Base-by-base conservation (phyloP, 106 monocot genomes). In the Allium cepa region DNA sequence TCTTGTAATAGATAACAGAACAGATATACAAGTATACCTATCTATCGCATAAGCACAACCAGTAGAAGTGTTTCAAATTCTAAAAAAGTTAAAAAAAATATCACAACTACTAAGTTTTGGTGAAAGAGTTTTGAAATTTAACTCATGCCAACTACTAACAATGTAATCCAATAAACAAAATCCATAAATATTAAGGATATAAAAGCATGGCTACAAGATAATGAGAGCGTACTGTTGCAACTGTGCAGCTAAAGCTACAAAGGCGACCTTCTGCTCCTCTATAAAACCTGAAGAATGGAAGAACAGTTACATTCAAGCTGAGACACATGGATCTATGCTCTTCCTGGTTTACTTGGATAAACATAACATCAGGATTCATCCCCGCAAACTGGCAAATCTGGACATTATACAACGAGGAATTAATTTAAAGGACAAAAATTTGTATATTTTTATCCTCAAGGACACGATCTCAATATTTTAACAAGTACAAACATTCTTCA, bases 241-340 rank as follows among this genome's bases (percentile, higher is more conserved):
- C 84, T 9, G 95, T 96, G 84, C 95, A 96, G 76, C 95, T 96
- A 86, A 96, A 96, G 79, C 96, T 91, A 63, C 88, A 86, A 17
- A 96, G 81, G 26, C 88, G 84, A 18, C 92, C 96, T 0, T 97
- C 82, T 4, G 92, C 82, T 79, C 96, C 96, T 26, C 96, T 88
- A 61, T 91, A 97, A 70, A 97, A 92, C 59, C 92, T 86, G 53
- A 97, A 97, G 80, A 97, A 97, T 49, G 96, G 92, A 17, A 97
- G 96, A 61, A 97, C 92, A 78, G 92, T 91, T 28, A 97, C 88
- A 62, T 82, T 78, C 74, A 96, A 81, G 79, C 86, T 88, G 50
- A 88, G 84, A 52, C 96, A 86, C 96, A 96, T 91, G 64, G 96
- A 96, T 55, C 82, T 88, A 77, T 92, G 88, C 74, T 88, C 79